These are phyloP conservation scores for Drechslerella stenobrocha DNA, from an alignment of 2,329 filamentous ascomycete species.

Conservation along the genomic window DNA sequence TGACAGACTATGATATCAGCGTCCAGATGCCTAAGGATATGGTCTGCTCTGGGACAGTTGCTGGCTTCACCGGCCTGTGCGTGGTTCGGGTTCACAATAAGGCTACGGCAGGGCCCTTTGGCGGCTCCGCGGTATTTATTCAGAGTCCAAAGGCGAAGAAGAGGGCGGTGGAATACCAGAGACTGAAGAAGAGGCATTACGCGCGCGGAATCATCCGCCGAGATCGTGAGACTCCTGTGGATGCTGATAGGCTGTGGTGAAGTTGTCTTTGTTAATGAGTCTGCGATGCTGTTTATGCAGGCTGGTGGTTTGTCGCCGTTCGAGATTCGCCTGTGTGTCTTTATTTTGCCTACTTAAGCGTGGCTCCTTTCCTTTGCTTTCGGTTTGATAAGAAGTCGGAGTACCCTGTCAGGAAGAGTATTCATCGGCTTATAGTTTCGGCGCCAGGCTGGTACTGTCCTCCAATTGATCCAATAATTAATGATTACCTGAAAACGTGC, in stretches of 20 bases:
- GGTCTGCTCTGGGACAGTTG: slow-evolving; percentile 66
- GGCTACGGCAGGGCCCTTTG: slow-evolving; percentile 67
- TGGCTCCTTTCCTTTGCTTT: too few species aligned
- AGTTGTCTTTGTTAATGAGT: neutral
- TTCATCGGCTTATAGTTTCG: too few species aligned
- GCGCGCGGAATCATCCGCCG: slow-evolving; percentile 50
- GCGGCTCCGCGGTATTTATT: slow-evolving; percentile 68
- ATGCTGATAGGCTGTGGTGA: neutral
- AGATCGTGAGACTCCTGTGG: neutral
- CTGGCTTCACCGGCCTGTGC: slow-evolving; percentile 66
- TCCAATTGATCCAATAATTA: too few species aligned
- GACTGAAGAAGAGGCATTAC: slow-evolving; percentile 54
- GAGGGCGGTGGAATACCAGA: slow-evolving; percentile 64
- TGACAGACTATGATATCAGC: slow-evolving; percentile 67
- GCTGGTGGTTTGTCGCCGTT: too few species aligned
- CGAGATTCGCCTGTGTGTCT: too few species aligned
- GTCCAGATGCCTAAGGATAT: slow-evolving; percentile 70
- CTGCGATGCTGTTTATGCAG: too few species aligned
- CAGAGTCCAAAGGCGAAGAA: slow-evolving; percentile 65
- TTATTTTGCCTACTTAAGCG: too few species aligned
- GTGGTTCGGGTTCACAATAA: slow-evolving; percentile 67
- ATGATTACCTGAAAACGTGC: too few species aligned
- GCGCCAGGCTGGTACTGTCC: too few species aligned
- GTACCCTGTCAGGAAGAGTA: too few species aligned
- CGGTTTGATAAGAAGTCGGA: too few species aligned